Conservation (phyloP, 192 early-diverging fungal species). For the Phlyctochytrium bullatum region DNA sequence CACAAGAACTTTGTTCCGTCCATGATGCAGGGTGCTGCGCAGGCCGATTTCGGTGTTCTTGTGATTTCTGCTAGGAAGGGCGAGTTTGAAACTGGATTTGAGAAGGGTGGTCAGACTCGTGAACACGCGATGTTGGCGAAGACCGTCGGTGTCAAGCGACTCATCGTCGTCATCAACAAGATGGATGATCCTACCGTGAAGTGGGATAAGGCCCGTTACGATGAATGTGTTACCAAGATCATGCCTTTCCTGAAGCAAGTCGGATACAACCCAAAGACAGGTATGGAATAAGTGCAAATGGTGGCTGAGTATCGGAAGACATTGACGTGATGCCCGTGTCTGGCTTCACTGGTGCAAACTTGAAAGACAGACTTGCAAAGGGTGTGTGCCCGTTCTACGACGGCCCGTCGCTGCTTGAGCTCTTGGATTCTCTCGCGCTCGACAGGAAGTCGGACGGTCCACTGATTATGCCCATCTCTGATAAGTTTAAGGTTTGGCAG, state of each 20-base stretch:
- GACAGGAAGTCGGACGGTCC: conserved; percentile 88
- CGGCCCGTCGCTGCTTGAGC: conserved; percentile 87
- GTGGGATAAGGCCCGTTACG: conserved; percentile 92
- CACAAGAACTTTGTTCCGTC: conserved; percentile 98
- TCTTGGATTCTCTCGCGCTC: conserved; percentile 78
- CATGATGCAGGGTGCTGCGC: conserved; percentile 96
- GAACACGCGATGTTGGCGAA: conserved; percentile 97
- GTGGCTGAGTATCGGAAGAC: conserved; percentile 58
- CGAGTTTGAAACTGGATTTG: conserved; percentile 99
- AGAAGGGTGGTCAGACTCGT: conserved; percentile 96
- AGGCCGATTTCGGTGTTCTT: conserved; percentile 94
- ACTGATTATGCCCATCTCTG: conserved; percentile 90
- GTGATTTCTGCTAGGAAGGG: conserved; percentile 97
- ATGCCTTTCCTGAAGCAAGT: conserved; percentile 86
- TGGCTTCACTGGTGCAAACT: conserved; percentile 94
- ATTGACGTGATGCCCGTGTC: conserved; percentile 90
- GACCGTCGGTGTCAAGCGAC: conserved; percentile 89
- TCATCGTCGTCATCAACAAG: conserved; percentile 97
- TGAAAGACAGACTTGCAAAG: conserved; percentile 77
- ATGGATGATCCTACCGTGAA: conserved; percentile 98
- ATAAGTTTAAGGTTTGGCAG: conserved; percentile 76
- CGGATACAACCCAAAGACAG: conserved; percentile 86
- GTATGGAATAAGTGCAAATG: too few relatives aligned
- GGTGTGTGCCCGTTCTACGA: conserved; percentile 39
- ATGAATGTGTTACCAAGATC: conserved; percentile 83